phyloP scores from a whole-genome alignment of 306 rosid species.

The Castanea crenata region DNA sequence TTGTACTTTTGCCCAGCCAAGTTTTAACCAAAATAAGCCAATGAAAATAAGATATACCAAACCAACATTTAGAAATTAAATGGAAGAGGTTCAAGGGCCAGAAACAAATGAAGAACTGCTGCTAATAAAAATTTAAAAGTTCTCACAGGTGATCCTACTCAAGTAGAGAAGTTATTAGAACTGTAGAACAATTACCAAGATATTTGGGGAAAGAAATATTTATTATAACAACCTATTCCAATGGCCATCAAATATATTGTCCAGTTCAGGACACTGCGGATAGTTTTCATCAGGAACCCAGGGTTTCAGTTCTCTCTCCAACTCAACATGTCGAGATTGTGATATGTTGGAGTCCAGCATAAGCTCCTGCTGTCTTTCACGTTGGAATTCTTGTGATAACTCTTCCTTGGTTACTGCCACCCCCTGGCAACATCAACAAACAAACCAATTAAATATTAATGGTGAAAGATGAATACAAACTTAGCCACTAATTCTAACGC shows the following conservation, averaged over 20 bases:
- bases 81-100: background rate
- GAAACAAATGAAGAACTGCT: background rate
- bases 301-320: conserved; percentile 78
- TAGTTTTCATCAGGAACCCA: conserved; percentile 93
- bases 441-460: conserved; percentile 16
- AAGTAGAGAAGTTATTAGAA: conserved; percentile 8
- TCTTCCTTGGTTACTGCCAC: conserved; percentile 62
- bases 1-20: background rate
- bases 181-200: conserved; percentile 26
- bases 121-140: background rate
- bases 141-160: background rate
- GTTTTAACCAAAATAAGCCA: too few relatives aligned
- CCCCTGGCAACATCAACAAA: conserved; percentile 53
- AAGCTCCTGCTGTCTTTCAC: conserved; percentile 61
- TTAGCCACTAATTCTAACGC: conserved; percentile 12
- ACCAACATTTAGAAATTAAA: background rate
- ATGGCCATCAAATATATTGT: conserved; percentile 66
- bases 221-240: conserved; percentile 76
- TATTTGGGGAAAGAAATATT: conserved; percentile 30
- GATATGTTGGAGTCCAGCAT: conserved; percentile 86
- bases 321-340: conserved; percentile 63
- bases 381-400: conserved; percentile 46
- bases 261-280: conserved; percentile 82
- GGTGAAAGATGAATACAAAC: conserved; percentile 8
- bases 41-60: too few relatives aligned